Percentiles rank a stretch among this genome's conserved stretches.
These are phyloP conservation scores for Plasmodium ovale DNA, from an alignment of 169 alveolate species.

Conservation along the genomic window DNA sequence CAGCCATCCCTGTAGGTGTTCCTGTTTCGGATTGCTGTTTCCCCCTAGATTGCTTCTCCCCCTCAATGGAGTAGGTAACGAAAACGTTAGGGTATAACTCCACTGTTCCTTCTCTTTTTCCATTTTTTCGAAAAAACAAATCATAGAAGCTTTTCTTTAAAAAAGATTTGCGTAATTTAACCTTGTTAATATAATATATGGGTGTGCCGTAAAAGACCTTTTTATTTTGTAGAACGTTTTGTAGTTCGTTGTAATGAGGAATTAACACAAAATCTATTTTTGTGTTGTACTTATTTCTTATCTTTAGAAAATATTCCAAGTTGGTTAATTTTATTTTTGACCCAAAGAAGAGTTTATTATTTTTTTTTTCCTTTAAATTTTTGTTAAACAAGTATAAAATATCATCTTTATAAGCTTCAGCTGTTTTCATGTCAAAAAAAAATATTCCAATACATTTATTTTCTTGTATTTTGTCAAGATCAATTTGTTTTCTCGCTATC, in stretches of 20 bases:
- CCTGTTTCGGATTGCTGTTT: background rate
- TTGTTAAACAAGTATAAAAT: constrained; percentile 42
- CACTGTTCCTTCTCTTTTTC: constrained; percentile 15
- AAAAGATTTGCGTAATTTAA: constrained; percentile 18
- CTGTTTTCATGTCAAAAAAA: constrained; percentile 66
- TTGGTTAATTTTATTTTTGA: constrained; percentile 51
- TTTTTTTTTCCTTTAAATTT: constrained; percentile 68
- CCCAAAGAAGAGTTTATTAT: constrained; percentile 47
- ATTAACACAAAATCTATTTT: constrained; percentile 50
- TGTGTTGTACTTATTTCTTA: constrained; percentile 11
- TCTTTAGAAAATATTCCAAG: constrained; percentile 30
- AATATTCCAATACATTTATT: constrained; percentile 37
- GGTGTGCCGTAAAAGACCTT: constrained; percentile 70
- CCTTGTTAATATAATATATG: constrained; percentile 53
- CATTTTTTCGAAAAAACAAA: constrained; percentile 17
- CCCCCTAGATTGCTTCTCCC: background rate
- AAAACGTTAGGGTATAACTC: constrained; percentile 51
- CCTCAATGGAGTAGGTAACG: constrained; percentile 42
- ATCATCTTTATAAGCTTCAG: constrained; percentile 74
- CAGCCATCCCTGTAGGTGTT: background rate
- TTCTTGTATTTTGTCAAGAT: constrained; percentile 32
- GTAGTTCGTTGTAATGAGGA: constrained; percentile 41
- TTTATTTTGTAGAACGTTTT: constrained; percentile 54
- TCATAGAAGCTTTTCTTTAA: constrained; percentile 48
- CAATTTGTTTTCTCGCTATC: constrained; percentile 27